A percentile compares a stretch with the other conserved stretches of the same genome.
phyloP scores from a whole-genome alignment of 1,139 yeast species.

The Eremothecium cymbalariae region DNA sequence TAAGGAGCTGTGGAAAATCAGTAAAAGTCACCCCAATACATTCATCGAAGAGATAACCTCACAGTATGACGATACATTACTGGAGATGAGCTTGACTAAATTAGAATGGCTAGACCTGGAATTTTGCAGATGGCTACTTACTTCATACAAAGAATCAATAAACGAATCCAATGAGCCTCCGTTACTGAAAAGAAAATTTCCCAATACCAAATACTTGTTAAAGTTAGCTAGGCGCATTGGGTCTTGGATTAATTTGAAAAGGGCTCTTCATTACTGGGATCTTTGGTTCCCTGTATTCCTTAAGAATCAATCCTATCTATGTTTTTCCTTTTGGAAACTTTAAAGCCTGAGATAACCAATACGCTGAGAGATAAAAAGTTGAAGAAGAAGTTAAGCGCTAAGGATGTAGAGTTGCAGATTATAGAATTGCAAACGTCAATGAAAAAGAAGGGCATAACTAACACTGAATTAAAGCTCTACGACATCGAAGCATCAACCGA shows the following conservation, averaged over 20 bases:
- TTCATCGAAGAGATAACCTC: conserved; percentile 8
- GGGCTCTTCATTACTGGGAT: conserved; percentile 11
- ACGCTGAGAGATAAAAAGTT: conserved; percentile 12
- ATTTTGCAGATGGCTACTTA: conserved; percentile 18
- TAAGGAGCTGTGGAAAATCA: conserved; percentile 20
- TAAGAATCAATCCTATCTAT: conserved; percentile 13
- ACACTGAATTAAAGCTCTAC: background rate
- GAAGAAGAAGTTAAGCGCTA: conserved; percentile 14
- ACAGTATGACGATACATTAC: conserved; percentile 9
- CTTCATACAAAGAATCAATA: conserved; percentile 8
- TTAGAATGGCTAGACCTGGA: conserved; percentile 18
- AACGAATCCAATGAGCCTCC: conserved; percentile 6
- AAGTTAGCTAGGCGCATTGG: conserved; percentile 12
- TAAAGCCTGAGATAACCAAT: conserved; percentile 5
- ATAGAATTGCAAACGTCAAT: background rate
- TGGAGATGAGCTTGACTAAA: conserved; percentile 8
- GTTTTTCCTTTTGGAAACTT: conserved; percentile 12
- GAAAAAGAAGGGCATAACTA: background rate
- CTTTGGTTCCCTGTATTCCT: conserved; percentile 13
- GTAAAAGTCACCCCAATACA: conserved; percentile 5
- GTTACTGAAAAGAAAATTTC: conserved; percentile 3
- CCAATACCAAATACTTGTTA: conserved; percentile 8
- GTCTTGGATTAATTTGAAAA: conserved; percentile 12
- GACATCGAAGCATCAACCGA: too few species aligned
- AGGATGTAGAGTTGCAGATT: conserved; percentile 1